Conservation (phyloP, 495 filamentous ascomycete species). For the Clavariopsis aquatica region DNA sequence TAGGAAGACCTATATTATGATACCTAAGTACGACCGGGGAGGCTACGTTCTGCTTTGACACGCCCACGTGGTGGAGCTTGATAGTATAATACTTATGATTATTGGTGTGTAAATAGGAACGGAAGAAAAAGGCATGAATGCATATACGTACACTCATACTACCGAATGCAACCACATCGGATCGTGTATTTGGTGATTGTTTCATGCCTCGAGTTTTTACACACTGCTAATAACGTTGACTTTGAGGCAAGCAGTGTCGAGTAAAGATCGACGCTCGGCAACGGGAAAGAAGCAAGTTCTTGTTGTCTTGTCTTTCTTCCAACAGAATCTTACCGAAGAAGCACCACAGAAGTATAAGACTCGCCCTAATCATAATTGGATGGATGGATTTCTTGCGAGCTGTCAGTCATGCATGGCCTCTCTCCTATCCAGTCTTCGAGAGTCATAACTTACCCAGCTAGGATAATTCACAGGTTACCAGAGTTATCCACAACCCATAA, state of each 20-base stretch:
- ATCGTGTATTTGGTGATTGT: no score
- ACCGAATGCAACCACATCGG: no score
- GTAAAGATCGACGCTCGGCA: no score
- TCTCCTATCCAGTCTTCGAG: not conserved
- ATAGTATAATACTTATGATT: conserved; percentile 1
- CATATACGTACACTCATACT: conserved; percentile 24
- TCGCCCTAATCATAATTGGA: conserved; percentile 48
- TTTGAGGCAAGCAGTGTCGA: no score
- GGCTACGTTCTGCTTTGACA: no score
- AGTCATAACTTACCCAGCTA: conserved; percentile 28
- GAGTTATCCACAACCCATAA: conserved; percentile 47
- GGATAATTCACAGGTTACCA: conserved; percentile 41
- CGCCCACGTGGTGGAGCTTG: not conserved
- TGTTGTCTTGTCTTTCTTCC: conserved; percentile 59
- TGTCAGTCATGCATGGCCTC: not conserved
- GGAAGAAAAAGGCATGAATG: conserved; percentile 24
- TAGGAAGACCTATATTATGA: not conserved
- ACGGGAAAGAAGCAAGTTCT: no score
- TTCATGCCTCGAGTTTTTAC: no score
- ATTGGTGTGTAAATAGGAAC: conserved; percentile 19
- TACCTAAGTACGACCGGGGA: not conserved
- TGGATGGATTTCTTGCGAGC: conserved; percentile 10
- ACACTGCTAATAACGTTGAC: no score
- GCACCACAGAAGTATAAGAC: conserved; percentile 55
- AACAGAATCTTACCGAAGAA: conserved; percentile 57